Evolutionary conservation across 768 basidiomycete genomes (phyloP), one percentile per base, ranked within the genome.

Genomic region (Neoboletus brunneissimus): DNA sequence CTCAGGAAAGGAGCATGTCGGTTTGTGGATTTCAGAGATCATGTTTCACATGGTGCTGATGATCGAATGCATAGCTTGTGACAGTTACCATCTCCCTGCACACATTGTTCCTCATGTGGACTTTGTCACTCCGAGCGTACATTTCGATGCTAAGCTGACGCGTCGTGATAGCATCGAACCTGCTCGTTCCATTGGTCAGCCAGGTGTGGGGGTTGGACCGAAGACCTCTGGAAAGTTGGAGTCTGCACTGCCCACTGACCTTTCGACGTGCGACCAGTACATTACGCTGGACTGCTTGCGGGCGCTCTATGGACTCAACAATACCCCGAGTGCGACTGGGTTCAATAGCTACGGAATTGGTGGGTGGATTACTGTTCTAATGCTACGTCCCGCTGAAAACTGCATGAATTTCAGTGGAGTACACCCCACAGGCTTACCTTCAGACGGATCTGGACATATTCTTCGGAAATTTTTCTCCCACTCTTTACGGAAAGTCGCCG

Each of bases 91-190:
- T 27, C 27, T 27, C 27, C 27, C 27, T 27, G 27, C 27, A 27
- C 27, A 27, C 5, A 27, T 27, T 27, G 27, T 27, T 6, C 27
- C 27, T 27, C 27, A 27, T 6, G 27, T 27, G 27, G 27, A 27
- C 48, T 64, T 75, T 51, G 67, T 74, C 42, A 72, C 63, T 1
- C 71, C 71, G 10, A 71, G 70, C 15, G 63, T 73, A 1, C 65
- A 73, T 61, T 76, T 76, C 25, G 67, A 72, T 49, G 51, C 56
- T 16, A 64, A 59, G 52, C 32, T 67, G 51, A 56, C 57, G 37
- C 57, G 62, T 54, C 59, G 67, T 47, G 47, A 13, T 48, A 43
- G 53, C 27, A 32, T 23, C 4, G 51, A 65, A 20, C 62, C 64
- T 16, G 48, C 60, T 11, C 52, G 47, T 13, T 44, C 53, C 2